These are phyloP conservation scores for Dactylis glomerata DNA, from an alignment of 176 grass and related monocot species.

Conservation along the genomic window DNA sequence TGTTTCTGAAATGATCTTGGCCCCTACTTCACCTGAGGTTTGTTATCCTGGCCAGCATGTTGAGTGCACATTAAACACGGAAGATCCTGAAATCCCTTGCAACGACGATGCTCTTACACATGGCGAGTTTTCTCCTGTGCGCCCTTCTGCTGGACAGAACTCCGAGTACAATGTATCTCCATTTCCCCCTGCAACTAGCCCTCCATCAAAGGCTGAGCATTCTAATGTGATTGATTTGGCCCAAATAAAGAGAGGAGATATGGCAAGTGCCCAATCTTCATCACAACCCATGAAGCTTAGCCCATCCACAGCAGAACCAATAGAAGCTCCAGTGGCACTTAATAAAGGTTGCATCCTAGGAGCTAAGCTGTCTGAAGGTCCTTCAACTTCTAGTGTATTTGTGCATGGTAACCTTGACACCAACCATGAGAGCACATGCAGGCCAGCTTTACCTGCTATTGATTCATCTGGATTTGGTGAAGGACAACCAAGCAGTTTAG, in stretches of 20 bases:
- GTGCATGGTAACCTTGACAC: constrained; percentile 16
- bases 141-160: constrained; percentile 24
- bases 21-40: constrained; percentile 37
- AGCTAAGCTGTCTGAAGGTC: constrained; percentile 33
- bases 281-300: constrained; percentile 17
- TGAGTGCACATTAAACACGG: constrained; percentile 51
- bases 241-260: constrained; percentile 46
- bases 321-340: constrained; percentile 31
- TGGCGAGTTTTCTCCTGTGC: constrained; percentile 23
- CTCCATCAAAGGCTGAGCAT: constrained; percentile 35
- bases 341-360: constrained; percentile 34
- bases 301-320: constrained; percentile 46
- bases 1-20: constrained; percentile 39
- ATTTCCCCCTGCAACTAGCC: constrained; percentile 29
- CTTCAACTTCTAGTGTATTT: constrained; percentile 27
- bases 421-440: constrained; percentile 42
- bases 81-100: constrained; percentile 69
- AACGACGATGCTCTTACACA: constrained; percentile 49
- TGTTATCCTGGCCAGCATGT: constrained; percentile 21
- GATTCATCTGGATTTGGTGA: constrained; percentile 39
- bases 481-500: constrained; percentile 36
- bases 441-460: constrained; percentile 32
- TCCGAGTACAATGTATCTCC: constrained; percentile 20
- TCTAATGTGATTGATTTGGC: constrained; percentile 27
- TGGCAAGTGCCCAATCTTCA: constrained; percentile 29